Conservation (phyloP, 257 asterid species). For the Voacanga thouarsii region DNA sequence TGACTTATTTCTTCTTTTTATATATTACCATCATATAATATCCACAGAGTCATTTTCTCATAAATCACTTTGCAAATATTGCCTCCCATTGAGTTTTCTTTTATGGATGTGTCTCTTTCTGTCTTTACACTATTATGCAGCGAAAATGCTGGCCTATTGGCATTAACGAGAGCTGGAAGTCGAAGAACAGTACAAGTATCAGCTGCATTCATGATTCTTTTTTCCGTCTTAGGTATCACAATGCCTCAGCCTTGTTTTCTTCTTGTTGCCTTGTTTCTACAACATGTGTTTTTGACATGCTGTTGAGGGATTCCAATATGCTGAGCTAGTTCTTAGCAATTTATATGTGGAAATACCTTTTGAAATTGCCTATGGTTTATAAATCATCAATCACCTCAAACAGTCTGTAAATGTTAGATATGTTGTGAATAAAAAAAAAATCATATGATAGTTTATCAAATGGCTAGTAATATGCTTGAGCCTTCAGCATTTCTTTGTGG, state of each 20-base stretch:
- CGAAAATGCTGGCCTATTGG: conserved; percentile 79
- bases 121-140: conserved; percentile 26
- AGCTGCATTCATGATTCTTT: conserved; percentile 65
- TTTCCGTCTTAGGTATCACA: conserved; percentile 59
- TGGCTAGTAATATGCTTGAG: background rate
- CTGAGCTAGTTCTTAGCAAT: background rate
- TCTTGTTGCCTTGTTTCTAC: background rate
- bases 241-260: background rate
- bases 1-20: background rate
- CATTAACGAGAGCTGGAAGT: conserved; percentile 75
- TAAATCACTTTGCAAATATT: background rate
- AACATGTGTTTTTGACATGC: background rate
- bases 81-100: background rate
- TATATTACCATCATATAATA: background rate
- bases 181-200: conserved; percentile 75
- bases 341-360: background rate
- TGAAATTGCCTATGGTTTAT: background rate
- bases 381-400: background rate
- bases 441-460: background rate
- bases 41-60: background rate
- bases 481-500: background rate
- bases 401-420: background rate
- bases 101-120: background rate
- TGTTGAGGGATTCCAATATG: background rate
- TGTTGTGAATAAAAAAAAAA: background rate